A percentile compares a stretch with the other conserved stretches of the same genome.
Conservation (phyloP, 306 rosid species). For the Abrus precatorius region DNA sequence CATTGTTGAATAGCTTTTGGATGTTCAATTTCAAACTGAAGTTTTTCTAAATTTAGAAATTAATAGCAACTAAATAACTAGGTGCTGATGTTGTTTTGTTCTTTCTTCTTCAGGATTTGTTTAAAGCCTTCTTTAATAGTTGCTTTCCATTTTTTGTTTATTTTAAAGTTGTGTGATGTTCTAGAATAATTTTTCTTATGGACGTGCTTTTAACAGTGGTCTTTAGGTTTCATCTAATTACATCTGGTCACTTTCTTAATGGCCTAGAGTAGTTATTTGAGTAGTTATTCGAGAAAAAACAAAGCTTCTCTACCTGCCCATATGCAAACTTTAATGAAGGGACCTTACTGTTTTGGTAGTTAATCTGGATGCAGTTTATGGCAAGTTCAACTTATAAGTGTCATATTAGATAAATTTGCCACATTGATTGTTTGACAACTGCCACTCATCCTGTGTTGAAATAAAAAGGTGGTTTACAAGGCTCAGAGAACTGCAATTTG, state of each 20-base stretch:
- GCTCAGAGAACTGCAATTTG: constrained; percentile 8
- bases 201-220: background rate
- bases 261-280: constrained; percentile 1
- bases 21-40: constrained; percentile 27
- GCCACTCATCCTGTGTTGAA: constrained; percentile 1
- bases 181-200: background rate
- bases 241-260: background rate
- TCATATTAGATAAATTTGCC: background rate
- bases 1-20: constrained; percentile 22
- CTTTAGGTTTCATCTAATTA: background rate
- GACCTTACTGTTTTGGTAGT: background rate
- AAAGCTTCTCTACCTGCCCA: background rate
- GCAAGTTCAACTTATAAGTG: background rate
- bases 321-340: background rate
- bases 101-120: background rate
- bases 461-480: constrained; percentile 17
- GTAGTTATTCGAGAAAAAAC: constrained; percentile 8
- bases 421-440: background rate
- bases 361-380: background rate
- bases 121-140: background rate
- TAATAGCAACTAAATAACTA: constrained; percentile 4
- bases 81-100: constrained; percentile 11
- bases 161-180: background rate
- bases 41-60: background rate
- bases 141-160: constrained; percentile 16